Base-by-base conservation (phyloP, 768 basidiomycete genomes). In the Russula lepida region DNA sequence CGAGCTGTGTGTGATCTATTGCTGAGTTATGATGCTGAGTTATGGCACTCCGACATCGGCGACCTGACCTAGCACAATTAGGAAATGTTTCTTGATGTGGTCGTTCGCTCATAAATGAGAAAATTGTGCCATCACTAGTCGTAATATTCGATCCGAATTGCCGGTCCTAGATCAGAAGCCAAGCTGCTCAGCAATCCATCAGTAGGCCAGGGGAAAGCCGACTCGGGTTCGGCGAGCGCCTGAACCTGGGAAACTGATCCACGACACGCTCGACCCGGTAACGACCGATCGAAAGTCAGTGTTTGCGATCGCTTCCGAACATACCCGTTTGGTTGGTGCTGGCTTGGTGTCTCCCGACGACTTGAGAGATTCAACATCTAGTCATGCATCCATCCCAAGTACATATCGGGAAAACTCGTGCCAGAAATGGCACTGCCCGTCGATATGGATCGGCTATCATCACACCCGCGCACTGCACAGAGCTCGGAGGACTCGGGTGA, bases 51-150 rank as follows among this genome's bases (percentile, higher is more conserved):
- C 62, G 57, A 37, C 35, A 37, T 37, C 15, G 35, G 35, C 17
- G 35, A 63, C 62, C 62, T 63, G 56, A 47, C 19, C 62, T 63
- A 63, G 54, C 62, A 63, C 52, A 63, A 63, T 58, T 54, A 58
- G 62, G 57, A 54, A 63, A 63, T 47, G 52, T 41, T 43, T 25
- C 44, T 58, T 60, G 62, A 63, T 54, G 56, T 56, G 50, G 49
- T 33, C 28, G 27, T 48, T 54, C 23, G 35, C 39, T 58, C 62
- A 41, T 62, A 58, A 46, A 58, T 62, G 61, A 54, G 52, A 48
- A 54, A 54, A 21, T 54, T 58, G 44, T 35, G 62, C 55, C 50
- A 53, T 62, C 60, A 56, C 21, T 37, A 46, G 44, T 41, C 51
- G 30, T 35, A 52, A 52, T 52, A 52, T 46, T 62, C 33, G 27